Evolutionary conservation across 2,329 filamentous ascomycete genomes (phyloP).

Genomic region (Aspergillus fructus): DNA sequence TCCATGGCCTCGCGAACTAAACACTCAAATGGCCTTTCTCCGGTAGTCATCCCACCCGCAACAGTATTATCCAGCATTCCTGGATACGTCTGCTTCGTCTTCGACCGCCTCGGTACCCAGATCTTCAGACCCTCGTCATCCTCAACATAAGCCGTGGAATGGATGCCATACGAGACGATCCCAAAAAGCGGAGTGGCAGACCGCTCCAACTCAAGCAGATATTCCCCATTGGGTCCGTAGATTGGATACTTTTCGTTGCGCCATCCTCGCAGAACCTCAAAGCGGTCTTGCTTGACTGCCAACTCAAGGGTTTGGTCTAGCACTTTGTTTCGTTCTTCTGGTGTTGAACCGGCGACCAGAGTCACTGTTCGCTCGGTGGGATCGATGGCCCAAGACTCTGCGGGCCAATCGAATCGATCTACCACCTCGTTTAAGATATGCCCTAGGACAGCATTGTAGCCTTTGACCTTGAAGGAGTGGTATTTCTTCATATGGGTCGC

Average conservation of each 20-base stretch:
- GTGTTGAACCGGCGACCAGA: constrained; percentile 57
- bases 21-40: constrained; percentile 77
- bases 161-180: constrained; percentile 73
- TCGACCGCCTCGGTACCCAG: constrained; percentile 79
- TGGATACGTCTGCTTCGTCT: constrained; percentile 80
- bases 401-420: constrained; percentile 47
- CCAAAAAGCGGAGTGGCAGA: constrained; percentile 72
- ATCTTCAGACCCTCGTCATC: constrained; percentile 64
- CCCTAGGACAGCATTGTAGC: constrained; percentile 63
- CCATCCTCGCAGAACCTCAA: constrained; percentile 76
- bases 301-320: constrained; percentile 60
- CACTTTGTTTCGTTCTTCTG: constrained; percentile 61
- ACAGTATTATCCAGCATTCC: constrained; percentile 96
- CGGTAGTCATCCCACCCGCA: constrained; percentile 78
- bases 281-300: constrained; percentile 69
- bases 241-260: constrained; percentile 78
- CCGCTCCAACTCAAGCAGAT: constrained; percentile 75
- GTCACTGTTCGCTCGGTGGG: constrained; percentile 60
- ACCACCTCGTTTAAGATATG: constrained; percentile 54
- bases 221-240: constrained; percentile 59
- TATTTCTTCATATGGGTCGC: constrained; percentile 54
- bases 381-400: constrained; percentile 61
- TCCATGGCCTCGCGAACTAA: constrained; percentile 83
- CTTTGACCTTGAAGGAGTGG: constrained; percentile 65
- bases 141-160: constrained; percentile 72